Base-by-base conservation (phyloP, 345 rosid genomes). In the Garcia nutans region DNA sequence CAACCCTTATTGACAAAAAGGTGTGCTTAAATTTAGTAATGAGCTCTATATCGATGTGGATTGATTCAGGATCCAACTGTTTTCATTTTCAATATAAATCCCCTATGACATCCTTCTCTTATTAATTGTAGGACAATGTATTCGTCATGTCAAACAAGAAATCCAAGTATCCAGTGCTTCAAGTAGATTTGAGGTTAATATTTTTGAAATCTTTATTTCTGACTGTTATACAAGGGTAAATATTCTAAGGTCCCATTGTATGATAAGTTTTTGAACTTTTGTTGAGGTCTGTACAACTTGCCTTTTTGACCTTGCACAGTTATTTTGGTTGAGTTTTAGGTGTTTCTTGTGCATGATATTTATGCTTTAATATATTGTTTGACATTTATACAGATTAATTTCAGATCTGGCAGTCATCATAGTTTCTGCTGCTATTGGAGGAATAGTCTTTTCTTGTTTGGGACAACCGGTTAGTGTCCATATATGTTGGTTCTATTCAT, bases 361-460 rank as follows among this genome's bases (percentile, higher is more conserved):
- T 74, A 65, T 71, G 76, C 23, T 68, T 78, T 54, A 41, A 37
- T 84, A 74, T 24, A 42, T 75, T 67, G 56, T 65, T 68, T 75
- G 65, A 20, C 77, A 60, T 72, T 74, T 20, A 31, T 65, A 79
- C 93, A 96, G 99, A 86, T 86, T 96, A 80, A 96, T 96, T 76
- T 96, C 98, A 72, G 98, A 96, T 87, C 82, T 96, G 86, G 99
- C 92, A 83, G 97, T 93, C 59, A 86, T 89, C 87, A 93, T 93
- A 70, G 98, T 96, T 88, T 96, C 93, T 86, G 99, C 97, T 77
- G 98, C 99, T 16, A 89, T 93, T 77, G 99, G 97, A 78, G 99
- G 99, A 81, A 96, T 96, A 68, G 41, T 92, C 76, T 93, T 91
- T 85, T 93, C 99, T 20, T 92, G 97, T 74, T 85, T 96, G 83